These are phyloP conservation scores for Dalbergia cochinchinensis DNA, from an alignment of 306 rosid genomes.

Conservation along the genomic window DNA sequence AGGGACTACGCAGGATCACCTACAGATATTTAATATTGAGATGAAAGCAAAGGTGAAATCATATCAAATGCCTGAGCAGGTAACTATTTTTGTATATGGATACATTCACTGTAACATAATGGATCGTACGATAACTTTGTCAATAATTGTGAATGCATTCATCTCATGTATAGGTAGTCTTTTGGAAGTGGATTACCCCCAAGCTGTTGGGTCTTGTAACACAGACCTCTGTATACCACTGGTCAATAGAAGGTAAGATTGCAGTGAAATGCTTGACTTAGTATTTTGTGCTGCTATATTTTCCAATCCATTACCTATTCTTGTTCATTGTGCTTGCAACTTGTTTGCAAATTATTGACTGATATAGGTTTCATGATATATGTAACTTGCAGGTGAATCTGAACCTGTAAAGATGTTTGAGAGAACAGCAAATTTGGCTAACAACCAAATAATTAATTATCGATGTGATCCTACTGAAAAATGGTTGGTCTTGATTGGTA, in stretches of 20 bases:
- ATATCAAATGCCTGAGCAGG: conserved; percentile 99
- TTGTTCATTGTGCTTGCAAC: conserved; percentile 29
- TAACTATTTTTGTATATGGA: conserved; percentile 44
- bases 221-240: conserved; percentile 89
- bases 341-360: conserved; percentile 39
- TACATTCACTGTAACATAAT: conserved; percentile 6
- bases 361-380: conserved; percentile 40
- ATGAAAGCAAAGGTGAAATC: conserved; percentile 95
- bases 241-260: conserved; percentile 92
- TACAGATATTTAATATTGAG: conserved; percentile 97
- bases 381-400: conserved; percentile 74
- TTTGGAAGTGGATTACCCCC: conserved; percentile 98
- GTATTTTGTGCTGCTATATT: background rate
- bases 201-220: conserved; percentile 95
- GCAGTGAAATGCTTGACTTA: conserved; percentile 25
- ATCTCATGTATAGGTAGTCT: conserved; percentile 72
- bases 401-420: conserved; percentile 98
- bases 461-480: conserved; percentile 96
- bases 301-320: conserved; percentile 20
- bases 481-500: conserved; percentile 99
- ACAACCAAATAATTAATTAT: conserved; percentile 96
- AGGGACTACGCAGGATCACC: conserved; percentile 97
- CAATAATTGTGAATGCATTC: conserved; percentile 24
- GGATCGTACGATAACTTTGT: conserved; percentile 10
- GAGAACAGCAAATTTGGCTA: conserved; percentile 87